phyloP scores from a whole-genome alignment of 305 asterid genomes.

The Fraxinus sp. region DNA sequence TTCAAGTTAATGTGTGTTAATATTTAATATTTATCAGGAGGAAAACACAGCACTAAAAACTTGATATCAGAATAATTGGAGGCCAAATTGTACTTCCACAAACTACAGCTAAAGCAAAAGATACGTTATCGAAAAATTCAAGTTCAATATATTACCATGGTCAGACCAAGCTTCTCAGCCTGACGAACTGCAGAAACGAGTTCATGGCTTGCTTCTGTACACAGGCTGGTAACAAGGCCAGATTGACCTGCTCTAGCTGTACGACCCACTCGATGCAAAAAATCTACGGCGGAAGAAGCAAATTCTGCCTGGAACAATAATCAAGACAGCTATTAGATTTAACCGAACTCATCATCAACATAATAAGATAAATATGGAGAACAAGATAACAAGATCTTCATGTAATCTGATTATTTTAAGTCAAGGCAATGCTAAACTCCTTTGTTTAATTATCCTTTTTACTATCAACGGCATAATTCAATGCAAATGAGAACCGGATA shows the following conservation, averaged over 20 bases:
- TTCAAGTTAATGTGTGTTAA: background rate
- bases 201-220: slow-evolving; percentile 55
- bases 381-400: background rate
- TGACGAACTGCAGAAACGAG: slow-evolving; percentile 85
- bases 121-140: background rate
- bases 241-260: slow-evolving; percentile 94
- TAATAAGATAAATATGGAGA: background rate
- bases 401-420: background rate
- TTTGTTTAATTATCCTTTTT: background rate
- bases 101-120: background rate
- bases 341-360: background rate
- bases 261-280: slow-evolving; percentile 91
- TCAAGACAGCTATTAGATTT: slow-evolving; percentile 20
- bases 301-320: slow-evolving; percentile 68
- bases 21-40: background rate
- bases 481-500: background rate
- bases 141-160: slow-evolving; percentile 69
- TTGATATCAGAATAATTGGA: background rate
- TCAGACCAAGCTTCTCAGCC: slow-evolving; percentile 58
- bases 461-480: background rate
- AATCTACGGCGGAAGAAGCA: slow-evolving; percentile 86
- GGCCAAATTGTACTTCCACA: background rate
- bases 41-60: background rate
- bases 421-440: background rate
- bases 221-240: slow-evolving; percentile 87